Base-by-base conservation (phyloP, 2,329 filamentous ascomycete genomes). In the Fusarium burgessii region DNA sequence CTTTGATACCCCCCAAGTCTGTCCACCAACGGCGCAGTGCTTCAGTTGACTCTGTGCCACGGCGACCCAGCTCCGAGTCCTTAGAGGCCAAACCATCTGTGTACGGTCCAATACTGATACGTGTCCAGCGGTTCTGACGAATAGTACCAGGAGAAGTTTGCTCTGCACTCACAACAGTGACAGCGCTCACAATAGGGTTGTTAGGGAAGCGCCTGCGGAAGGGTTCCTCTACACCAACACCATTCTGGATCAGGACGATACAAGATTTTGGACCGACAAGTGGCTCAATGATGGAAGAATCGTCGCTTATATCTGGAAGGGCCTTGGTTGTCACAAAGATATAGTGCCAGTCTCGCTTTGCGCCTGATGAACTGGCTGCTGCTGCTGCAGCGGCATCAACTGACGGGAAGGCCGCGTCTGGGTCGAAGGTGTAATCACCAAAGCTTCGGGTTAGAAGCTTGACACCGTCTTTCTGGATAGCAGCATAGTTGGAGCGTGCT, bases 321-420 rank as follows among this genome's bases (percentile, higher is more conserved):
- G 90, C 90, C 79, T 93, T 93, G 23, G 91, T 93, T 15, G 89
- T 91, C 46, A 93, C 88, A 58, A 93, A 84, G 45, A 93, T 86
- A 77, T 88, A 92, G 80, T 93, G 89, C 79, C 80, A 82, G 18
- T 74, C 62, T 27, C 57, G 59, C 60, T 65, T 73, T 18, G 42
- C 72, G 23, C 78, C 77, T 18, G 67, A 63, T 42, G 57, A 33
- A 29, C 41, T 56, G 12, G 54, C 56, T 11, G 59, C 47, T n/a
- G 54, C 56, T 11, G 59, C 47, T n/a, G 80, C 82, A 7, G 90
- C 90, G n/a, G 88, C 87, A 12, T 84, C 82, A 15, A 89, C 86
- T 40, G 86, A 90, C 23, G 89, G 84, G 77, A 89, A 93, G n/a
- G 88, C 89, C 50, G 86, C 84, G 58, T 89, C 79, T 6, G 92